Percentiles rank a stretch among this genome's conserved stretches.
These are phyloP conservation scores for Geranium brycei DNA, from an alignment of 345 rosid species.

Conservation along the genomic window DNA sequence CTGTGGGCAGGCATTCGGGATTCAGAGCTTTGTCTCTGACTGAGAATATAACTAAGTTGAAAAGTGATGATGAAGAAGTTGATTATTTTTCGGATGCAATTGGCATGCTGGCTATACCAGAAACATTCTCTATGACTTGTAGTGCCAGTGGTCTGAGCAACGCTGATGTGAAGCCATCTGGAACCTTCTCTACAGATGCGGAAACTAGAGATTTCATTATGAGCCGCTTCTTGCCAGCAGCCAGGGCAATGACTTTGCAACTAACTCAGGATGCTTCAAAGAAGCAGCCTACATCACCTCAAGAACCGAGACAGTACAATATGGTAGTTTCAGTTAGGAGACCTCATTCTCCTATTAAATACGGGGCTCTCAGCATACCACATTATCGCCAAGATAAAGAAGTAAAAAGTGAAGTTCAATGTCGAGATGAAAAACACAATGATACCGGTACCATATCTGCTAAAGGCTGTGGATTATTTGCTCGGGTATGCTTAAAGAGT, in stretches of 20 bases:
- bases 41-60: conserved; percentile 11
- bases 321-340: conserved; percentile 18
- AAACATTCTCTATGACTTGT: conserved; percentile 43
- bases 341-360: conserved; percentile 19
- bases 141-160: conserved; percentile 49
- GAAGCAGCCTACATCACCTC: conserved; percentile 13
- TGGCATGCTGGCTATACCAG: conserved; percentile 35
- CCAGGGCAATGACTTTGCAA: conserved; percentile 81
- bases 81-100: conserved; percentile 57
- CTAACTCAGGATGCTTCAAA: conserved; percentile 39
- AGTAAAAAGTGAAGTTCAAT: conserved; percentile 22
- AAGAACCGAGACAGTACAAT: conserved; percentile 34
- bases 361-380: conserved; percentile 16
- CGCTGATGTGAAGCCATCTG: conserved; percentile 23
- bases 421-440: conserved; percentile 27
- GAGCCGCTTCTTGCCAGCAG: conserved; percentile 91
- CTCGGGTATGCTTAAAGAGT: conserved; percentile 53
- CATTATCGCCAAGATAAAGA: conserved; percentile 27
- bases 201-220: conserved; percentile 72
- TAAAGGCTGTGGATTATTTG: conserved; percentile 68
- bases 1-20: too few relatives aligned
- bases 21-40: too few relatives aligned
- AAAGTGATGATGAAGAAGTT: conserved; percentile 16
- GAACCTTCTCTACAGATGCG: conserved; percentile 12
- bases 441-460: conserved; percentile 28